A percentile compares a stretch with the other conserved stretches of the same genome.
Evolutionary conservation across 805 yeast species (phyloP).

Genomic region (Saccharomycopsis capsularis): DNA sequence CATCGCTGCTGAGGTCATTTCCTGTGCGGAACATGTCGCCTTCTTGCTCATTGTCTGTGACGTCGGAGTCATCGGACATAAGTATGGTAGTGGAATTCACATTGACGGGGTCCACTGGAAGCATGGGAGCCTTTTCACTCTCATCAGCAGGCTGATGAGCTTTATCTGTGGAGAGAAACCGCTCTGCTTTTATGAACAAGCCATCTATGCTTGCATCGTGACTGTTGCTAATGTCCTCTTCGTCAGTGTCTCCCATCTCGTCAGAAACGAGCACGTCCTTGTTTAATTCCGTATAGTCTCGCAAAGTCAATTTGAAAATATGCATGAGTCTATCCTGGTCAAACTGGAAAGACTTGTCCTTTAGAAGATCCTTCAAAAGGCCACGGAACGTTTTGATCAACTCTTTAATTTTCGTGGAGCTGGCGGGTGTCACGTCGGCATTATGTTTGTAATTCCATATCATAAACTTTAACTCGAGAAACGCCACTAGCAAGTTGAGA

Average conservation of each 20-base stretch:
- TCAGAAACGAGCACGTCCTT: background rate
- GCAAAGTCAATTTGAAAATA: background rate
- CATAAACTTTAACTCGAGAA: constrained; percentile 11
- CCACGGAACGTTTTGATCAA: background rate
- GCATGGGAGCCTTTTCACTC: no score
- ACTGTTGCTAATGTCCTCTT: background rate
- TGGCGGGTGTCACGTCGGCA: background rate
- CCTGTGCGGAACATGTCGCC: background rate
- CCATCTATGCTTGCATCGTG: background rate
- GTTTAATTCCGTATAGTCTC: background rate
- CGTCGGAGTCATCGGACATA: constrained; percentile 7
- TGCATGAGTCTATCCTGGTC: background rate
- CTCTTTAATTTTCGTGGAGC: background rate
- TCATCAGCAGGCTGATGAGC: background rate
- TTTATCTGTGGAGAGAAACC: no score
- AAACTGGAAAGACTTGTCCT: background rate
- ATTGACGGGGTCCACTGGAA: background rate
- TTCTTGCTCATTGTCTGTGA: constrained; percentile 2
- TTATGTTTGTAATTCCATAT: constrained; percentile 1
- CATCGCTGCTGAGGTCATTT: background rate
- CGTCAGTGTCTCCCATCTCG: background rate
- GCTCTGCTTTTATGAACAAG: background rate
- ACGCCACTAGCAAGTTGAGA: constrained; percentile 5
- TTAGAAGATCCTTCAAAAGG: background rate
- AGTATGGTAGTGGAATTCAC: background rate